Conservation (phyloP, 441 rosid species). For the Croton setiger region DNA sequence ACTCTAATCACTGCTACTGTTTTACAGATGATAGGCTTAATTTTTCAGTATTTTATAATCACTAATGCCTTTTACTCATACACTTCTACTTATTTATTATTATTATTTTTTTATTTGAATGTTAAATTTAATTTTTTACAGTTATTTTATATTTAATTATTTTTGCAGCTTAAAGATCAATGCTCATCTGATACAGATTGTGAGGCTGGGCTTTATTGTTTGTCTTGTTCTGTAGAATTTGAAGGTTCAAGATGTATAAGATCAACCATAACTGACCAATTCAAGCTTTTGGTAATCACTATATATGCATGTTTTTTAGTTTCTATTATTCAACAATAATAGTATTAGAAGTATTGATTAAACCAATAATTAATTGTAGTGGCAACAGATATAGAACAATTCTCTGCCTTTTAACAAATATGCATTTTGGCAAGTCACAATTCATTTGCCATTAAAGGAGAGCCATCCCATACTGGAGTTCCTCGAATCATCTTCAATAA, state of each 20-base stretch:
- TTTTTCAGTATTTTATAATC: slow-evolving; percentile 4
- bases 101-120: not conserved
- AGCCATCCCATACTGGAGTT: slow-evolving; percentile 35
- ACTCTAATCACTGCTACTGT: not conserved
- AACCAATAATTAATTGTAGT: too few species aligned
- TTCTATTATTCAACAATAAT: too few species aligned
- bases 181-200: slow-evolving; percentile 59
- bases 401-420: slow-evolving; percentile 74
- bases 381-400: slow-evolving; percentile 60
- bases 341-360: too few species aligned
- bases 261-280: slow-evolving; percentile 50
- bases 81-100: slow-evolving; percentile 1
- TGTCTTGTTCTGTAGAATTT: slow-evolving; percentile 41
- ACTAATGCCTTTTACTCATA: too few species aligned
- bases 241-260: slow-evolving; percentile 58
- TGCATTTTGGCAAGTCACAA: slow-evolving; percentile 76
- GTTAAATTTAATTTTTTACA: not conserved
- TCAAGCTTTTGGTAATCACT: slow-evolving; percentile 47
- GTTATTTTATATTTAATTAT: not conserved
- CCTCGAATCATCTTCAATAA: slow-evolving; percentile 54
- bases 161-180: slow-evolving; percentile 33
- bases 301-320: not conserved
- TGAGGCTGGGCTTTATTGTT: slow-evolving; percentile 53
- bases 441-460: slow-evolving; percentile 56
- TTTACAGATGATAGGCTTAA: slow-evolving; percentile 11